phyloP scores from a whole-genome alignment of 805 yeast species.

The Metschnikowia reukaufii region DNA sequence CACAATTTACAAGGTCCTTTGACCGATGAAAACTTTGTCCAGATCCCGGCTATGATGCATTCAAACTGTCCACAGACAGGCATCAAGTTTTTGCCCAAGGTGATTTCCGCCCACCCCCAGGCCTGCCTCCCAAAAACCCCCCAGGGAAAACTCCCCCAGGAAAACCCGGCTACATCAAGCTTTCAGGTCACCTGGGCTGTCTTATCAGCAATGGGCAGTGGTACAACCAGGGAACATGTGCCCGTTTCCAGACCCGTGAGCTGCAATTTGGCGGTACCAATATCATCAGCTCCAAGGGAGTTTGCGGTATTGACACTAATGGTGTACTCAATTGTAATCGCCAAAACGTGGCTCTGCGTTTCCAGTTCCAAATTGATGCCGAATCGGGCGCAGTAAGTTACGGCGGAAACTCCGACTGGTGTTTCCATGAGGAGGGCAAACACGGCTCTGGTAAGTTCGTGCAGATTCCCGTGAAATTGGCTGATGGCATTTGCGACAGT shows the following conservation, averaged over 20 bases:
- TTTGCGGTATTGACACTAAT: conserved; percentile 49
- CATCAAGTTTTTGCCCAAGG: conserved; percentile 76
- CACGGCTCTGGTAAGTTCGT: conserved; percentile 32
- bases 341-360: conserved; percentile 25
- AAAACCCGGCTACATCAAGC: conserved; percentile 39
- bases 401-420: conserved; percentile 65
- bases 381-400: conserved; percentile 49
- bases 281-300: conserved; percentile 69
- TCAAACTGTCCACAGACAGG: conserved; percentile 70
- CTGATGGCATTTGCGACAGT: conserved; percentile 24
- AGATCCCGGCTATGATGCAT: conserved; percentile 56
- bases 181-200: conserved; percentile 63
- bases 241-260: conserved; percentile 58
- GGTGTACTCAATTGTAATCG: conserved; percentile 19
- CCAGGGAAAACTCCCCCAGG: conserved; percentile 5
- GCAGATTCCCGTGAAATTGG: conserved; percentile 52
- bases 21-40: conserved; percentile 37
- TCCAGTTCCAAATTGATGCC: conserved; percentile 58
- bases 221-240: conserved; percentile 83
- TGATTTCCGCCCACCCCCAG: conserved; percentile 13
- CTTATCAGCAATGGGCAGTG: conserved; percentile 84
- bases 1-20: conserved; percentile 28
- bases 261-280: conserved; percentile 74
- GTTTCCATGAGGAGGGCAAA: conserved; percentile 44
- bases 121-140: conserved; percentile 19